Percentiles rank a stretch among this genome's conserved stretches.
phyloP scores from a whole-genome alignment of 306 rosid species.

The Corylus americana region DNA sequence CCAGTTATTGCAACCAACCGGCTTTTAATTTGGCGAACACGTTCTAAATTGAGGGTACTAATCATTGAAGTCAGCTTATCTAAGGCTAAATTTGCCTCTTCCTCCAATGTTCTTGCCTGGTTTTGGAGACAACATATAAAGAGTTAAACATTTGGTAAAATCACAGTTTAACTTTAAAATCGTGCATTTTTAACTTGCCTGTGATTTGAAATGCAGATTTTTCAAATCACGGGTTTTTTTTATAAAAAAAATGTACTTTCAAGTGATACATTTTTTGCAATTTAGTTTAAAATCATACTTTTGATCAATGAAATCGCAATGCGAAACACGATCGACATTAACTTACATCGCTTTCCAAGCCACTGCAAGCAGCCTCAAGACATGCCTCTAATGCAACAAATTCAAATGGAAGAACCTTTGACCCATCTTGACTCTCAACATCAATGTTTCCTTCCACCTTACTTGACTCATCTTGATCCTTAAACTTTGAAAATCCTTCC shows the following conservation, averaged over 20 bases:
- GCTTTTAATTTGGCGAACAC: slow-evolving; percentile 80
- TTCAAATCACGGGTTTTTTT: too few relatives aligned
- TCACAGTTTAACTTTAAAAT: too few relatives aligned
- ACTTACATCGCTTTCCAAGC: slow-evolving; percentile 64
- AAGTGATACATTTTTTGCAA: too few relatives aligned
- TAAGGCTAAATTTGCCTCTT: slow-evolving; percentile 83
- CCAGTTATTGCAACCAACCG: slow-evolving; percentile 84
- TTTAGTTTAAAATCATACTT: too few relatives aligned
- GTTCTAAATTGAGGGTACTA: slow-evolving; percentile 77
- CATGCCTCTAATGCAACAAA: slow-evolving; percentile 76
- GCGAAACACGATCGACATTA: background rate
- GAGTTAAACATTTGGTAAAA: too few relatives aligned
- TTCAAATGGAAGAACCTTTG: slow-evolving; percentile 55
- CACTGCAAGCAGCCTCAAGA: slow-evolving; percentile 74
- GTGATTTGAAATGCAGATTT: too few relatives aligned
- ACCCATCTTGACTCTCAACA: slow-evolving; percentile 37
- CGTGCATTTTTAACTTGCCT: too few relatives aligned
- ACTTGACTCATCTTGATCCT: slow-evolving; percentile 21
- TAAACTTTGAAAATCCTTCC: background rate
- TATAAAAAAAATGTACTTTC: too few relatives aligned
- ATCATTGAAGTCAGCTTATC: slow-evolving; percentile 78
- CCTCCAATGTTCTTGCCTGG: slow-evolving; percentile 70
- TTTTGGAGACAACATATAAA: slow-evolving; percentile 11
- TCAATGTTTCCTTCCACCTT: slow-evolving; percentile 26
- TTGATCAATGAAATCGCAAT: background rate